Evolutionary conservation across 2,329 filamentous ascomycete genomes (phyloP).

Genomic region (Chaetomiaceae sp.): DNA sequence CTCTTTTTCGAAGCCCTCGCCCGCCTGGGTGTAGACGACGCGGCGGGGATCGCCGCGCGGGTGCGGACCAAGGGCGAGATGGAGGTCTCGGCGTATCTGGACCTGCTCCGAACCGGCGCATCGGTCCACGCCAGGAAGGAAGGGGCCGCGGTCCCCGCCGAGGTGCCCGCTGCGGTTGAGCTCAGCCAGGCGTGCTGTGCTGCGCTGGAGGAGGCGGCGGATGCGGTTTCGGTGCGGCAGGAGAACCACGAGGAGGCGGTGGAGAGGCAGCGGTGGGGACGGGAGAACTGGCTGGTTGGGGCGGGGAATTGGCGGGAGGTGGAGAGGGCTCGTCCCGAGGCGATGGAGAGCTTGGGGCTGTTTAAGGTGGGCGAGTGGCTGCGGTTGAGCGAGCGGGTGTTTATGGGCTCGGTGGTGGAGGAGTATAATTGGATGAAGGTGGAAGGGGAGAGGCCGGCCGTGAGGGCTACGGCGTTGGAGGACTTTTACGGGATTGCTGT

Average conservation of each 20-base stretch:
- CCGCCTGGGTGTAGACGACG: conserved; percentile 59
- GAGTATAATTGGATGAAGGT: conserved; percentile 65
- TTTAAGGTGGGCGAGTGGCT: conserved; percentile 60
- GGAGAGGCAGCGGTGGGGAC: conserved; percentile 58
- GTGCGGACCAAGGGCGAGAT: conserved; percentile 68
- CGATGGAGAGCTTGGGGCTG: conserved; percentile 41
- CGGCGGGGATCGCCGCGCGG: conserved; percentile 56
- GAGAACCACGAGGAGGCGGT: conserved; percentile 56
- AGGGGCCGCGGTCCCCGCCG: conserved; percentile 42
- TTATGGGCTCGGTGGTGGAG: conserved; percentile 66
- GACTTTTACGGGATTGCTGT: conserved; percentile 68
- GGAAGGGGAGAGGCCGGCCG: conserved; percentile 57
- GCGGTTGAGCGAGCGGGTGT: conserved; percentile 58
- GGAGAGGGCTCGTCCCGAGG: conserved; percentile 26
- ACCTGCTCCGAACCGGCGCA: conserved; percentile 50
- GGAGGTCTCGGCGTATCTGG: conserved; percentile 69
- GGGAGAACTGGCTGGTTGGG: conserved; percentile 60
- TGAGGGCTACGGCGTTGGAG: conserved; percentile 70
- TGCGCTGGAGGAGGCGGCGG: conserved; percentile 64
- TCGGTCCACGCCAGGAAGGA: conserved; percentile 30
- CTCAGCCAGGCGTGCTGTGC: conserved; percentile 61
- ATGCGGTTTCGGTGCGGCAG: conserved; percentile 60
- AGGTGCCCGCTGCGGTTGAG: conserved; percentile 68
- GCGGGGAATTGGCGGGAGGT: conserved; percentile 50
- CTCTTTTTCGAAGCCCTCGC: conserved; percentile 63